Evolutionary conservation across 192 early-diverging fungal species (phyloP), one percentile per base, ranked within the genome.

Genomic region (Dissophora ornata): DNA sequence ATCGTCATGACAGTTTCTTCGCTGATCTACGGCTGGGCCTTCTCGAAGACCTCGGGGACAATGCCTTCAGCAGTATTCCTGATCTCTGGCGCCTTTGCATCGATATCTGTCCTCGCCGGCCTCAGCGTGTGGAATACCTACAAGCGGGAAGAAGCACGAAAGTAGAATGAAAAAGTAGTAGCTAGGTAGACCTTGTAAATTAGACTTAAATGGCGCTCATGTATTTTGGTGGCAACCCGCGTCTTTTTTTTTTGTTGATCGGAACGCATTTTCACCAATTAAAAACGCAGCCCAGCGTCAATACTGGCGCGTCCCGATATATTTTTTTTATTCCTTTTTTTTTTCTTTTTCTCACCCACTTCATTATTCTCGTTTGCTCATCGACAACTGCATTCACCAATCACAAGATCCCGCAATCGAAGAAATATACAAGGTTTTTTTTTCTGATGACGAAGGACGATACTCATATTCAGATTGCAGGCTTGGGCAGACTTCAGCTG

Each of bases 401-500:
- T n/a, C n/a, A n/a, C n/a, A n/a, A n/a, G n/a, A n/a, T n/a, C n/a
- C n/a, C n/a, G n/a, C n/a, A n/a, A n/a, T n/a, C n/a, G n/a, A n/a
- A n/a, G n/a, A n/a, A n/a, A n/a, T n/a, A n/a, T n/a, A n/a, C n/a
- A n/a, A n/a, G n/a, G n/a, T n/a, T n/a, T n/a, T n/a, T n/a, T n/a
- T n/a, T n/a, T n/a, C n/a, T 16, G 28, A 69, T 69, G 67, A 60
- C 57, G 33, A 52, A 25, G 47, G 50, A 69, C 67, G 19, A 47
- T 34, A 44, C 48, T 41, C 41, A 51, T 3, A 28, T 26, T 29
- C 32, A 71, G 11, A 26, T 67, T 24, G 36, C 56, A 0, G 59
- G 59, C 7, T 22, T 67, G 36, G 51, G 30, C 26, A 58, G 73
- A 36, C 50, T 67, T 16, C 73, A 77, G n/a, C 73, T 77, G 8